Evolutionary conservation across 2,329 filamentous ascomycete species (phyloP).

Genomic region (Neofusicoccum laricinum): DNA sequence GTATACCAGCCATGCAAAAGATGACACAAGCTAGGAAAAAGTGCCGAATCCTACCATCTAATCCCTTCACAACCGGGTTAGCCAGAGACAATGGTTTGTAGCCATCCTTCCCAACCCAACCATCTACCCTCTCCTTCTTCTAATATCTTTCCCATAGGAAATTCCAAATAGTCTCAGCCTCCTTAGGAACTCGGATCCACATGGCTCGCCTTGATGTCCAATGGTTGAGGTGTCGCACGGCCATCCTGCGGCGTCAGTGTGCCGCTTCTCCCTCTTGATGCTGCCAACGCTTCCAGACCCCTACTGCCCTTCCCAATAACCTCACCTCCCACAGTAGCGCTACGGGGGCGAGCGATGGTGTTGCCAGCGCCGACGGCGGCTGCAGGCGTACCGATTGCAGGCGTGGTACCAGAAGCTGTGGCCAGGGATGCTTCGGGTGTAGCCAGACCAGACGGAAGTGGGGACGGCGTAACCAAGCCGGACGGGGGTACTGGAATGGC

Average conservation of each 20-base stretch:
- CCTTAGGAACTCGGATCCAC: constrained; percentile 16
- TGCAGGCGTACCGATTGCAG: background rate
- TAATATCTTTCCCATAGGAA: background rate
- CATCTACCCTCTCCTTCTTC: background rate
- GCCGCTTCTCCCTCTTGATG: background rate
- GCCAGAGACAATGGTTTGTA: no score
- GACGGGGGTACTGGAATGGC: constrained; percentile 70
- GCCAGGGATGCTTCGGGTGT: constrained; percentile 24
- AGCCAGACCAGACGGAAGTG: constrained; percentile 29
- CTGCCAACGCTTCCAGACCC: constrained; percentile 6
- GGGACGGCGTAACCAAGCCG: constrained; percentile 45
- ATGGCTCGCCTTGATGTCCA: constrained; percentile 15
- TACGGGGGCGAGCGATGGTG: background rate
- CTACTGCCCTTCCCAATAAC: constrained; percentile 7
- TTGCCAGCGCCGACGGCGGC: background rate
- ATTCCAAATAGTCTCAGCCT: background rate
- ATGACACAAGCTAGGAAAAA: background rate
- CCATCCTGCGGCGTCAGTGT: constrained; percentile 17
- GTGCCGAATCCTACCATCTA: background rate
- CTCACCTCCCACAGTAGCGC: constrained; percentile 2
- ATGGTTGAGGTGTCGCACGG: constrained; percentile 8
- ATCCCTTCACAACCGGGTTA: background rate
- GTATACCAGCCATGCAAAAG: background rate
- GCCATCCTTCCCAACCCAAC: background rate
- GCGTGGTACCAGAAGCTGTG: background rate